Evolutionary conservation across 1,284 basidiomycete genomes (phyloP), one percentile per base, ranked within the genome.

Genomic region (Pseudozyma flocculosa): DNA sequence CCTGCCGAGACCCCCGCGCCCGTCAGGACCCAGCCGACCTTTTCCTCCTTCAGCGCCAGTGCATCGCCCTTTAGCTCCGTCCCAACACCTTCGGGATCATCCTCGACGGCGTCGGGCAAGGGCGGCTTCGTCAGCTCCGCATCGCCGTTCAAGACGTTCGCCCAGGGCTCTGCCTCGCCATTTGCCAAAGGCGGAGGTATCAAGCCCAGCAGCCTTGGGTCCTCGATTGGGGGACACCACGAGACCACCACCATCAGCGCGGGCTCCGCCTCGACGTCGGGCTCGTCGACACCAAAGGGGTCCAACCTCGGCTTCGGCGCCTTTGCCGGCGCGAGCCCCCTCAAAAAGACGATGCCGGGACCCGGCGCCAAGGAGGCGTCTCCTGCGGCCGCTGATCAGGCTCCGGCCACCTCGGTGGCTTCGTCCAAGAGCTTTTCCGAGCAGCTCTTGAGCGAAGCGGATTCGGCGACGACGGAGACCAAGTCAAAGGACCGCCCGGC

Each of bases 281-380:
- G 26, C 11, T 7, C 26, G 26, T 29, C 26, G 7, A 29, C 11
- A 29, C 26, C 26, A 18, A 64, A 56, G 26, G 56, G 61, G 14
- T 49, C 50, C 0, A 17, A 50, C 7, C 59, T 72, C 26, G 70
- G 70, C 19, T 73, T 73, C 26, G 69, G 70, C 21, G 65, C 70
- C 14, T 73, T 73, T 40, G 64, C 66, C 2, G 57, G 57, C 4
- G 55, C 61, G 7, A 63, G 54, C 24, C 62, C 62, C 13, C 54
- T 60, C 23, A 56, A 66, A 5, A 29, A 29, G 26, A 29, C 26
- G 26, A 5, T 11, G 26, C 5, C 11, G 11, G 26, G 22, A 15
- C 11, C 11, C 5, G 19, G 22, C 24, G 43, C 19, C 8, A 21
- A 29, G 30, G 22, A 45, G 18, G 17, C 23, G 17, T 17, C 13